Conservation (phyloP, 352 stramenopile genomes). For the Globisporangium ultimum region DNA sequence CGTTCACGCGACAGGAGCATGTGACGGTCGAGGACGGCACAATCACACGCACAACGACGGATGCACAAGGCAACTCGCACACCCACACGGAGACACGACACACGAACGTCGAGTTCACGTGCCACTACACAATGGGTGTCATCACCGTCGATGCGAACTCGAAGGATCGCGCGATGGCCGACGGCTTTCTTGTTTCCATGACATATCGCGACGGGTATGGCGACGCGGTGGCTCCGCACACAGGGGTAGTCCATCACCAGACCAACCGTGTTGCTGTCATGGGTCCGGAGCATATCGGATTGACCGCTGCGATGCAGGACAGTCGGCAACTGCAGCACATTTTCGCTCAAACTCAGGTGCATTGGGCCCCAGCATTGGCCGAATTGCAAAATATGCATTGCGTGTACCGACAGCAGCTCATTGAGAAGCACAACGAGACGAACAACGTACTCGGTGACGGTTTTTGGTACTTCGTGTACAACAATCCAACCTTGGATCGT, state of each 20-base stretch:
- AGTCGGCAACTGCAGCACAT: slow-evolving; percentile 17
- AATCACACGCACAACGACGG: slow-evolving; percentile 13
- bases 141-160: slow-evolving; percentile 17
- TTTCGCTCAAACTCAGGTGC: slow-evolving; percentile 17
- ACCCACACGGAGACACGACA: slow-evolving; percentile 24
- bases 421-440: slow-evolving; percentile 13
- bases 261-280: slow-evolving; percentile 23
- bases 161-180: slow-evolving; percentile 19
- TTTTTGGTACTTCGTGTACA: slow-evolving; percentile 46
- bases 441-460: slow-evolving; percentile 30
- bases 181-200: slow-evolving; percentile 37
- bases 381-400: slow-evolving; percentile 13
- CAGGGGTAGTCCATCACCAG: slow-evolving; percentile 23
- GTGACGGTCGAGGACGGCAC: slow-evolving; percentile 30
- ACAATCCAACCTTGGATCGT: slow-evolving; percentile 22
- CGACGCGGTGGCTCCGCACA: slow-evolving; percentile 24
- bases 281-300: slow-evolving; percentile 21
- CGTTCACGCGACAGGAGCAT: slow-evolving; percentile 29
- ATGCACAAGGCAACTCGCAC: slow-evolving; percentile 19
- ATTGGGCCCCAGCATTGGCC: slow-evolving; percentile 15
- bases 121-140: slow-evolving; percentile 20
- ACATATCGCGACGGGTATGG: slow-evolving; percentile 34
- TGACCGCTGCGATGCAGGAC: slow-evolving; percentile 23
- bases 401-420: slow-evolving; percentile 23
- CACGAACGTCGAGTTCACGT: slow-evolving; percentile 30